phyloP scores from a whole-genome alignment of 2,329 filamentous ascomycete species.

The Blastomyces parvus region DNA sequence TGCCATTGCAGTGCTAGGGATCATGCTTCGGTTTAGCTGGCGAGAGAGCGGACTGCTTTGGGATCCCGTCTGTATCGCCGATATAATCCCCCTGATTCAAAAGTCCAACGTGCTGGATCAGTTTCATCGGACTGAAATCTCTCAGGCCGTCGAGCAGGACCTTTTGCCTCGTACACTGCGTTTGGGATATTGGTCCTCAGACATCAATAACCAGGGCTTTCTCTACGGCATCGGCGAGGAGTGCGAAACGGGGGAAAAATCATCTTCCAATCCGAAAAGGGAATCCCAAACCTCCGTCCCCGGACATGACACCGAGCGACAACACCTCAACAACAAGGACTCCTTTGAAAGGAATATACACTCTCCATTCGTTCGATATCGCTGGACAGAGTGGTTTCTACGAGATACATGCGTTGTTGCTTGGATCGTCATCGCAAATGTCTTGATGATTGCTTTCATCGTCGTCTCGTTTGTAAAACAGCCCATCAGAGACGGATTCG shows the following conservation, averaged over 20 bases:
- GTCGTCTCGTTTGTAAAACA: conserved; percentile 67
- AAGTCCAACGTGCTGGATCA: conserved; percentile 68
- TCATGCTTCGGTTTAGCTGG: conserved; percentile 56
- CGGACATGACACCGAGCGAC: conserved; percentile 31
- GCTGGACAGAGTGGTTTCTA: conserved; percentile 70
- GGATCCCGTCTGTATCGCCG: conserved; percentile 74
- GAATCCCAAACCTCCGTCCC: conserved; percentile 22
- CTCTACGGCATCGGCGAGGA: conserved; percentile 74
- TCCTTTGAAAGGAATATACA: conserved; percentile 44
- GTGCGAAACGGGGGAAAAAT: conserved; percentile 42
- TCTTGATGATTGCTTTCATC: conserved; percentile 61
- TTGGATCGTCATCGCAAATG: conserved; percentile 52
- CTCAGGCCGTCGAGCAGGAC: conserved; percentile 38
- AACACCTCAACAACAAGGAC: conserved; percentile 31
- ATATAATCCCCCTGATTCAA: conserved; percentile 67
- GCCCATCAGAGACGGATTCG: conserved; percentile 59
- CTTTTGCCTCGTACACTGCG: conserved; percentile 53
- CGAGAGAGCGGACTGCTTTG: conserved; percentile 68
- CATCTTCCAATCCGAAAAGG: conserved; percentile 26
- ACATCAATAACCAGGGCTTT: conserved; percentile 52
- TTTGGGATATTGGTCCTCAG: conserved; percentile 70
- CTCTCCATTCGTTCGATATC: conserved; percentile 47
- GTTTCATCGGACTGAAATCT: conserved; percentile 60
- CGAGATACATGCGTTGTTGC: conserved; percentile 55
- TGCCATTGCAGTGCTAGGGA: conserved; percentile 46